Evolutionary conservation across 257 asterid species (phyloP), one percentile per base, ranked within the genome.

Genomic region (Schizonepeta tenuifolia): DNA sequence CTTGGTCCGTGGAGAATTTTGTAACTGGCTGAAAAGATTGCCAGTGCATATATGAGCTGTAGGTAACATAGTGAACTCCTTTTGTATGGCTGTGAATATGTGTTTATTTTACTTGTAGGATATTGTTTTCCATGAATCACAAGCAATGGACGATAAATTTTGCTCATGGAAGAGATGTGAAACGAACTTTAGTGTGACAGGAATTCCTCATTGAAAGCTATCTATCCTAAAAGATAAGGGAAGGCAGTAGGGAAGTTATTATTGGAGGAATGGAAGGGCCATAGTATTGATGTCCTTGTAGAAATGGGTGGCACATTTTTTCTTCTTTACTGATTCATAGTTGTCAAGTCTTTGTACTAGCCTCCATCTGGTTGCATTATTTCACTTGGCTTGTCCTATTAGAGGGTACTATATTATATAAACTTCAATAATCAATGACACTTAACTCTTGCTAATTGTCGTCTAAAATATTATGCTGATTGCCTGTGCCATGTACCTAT

Each of bases 201-300:
- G 75, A 59, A 40, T 51, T 61, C 69, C 69, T 72, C 56, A 50
- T 63, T 71, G 68, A 67, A 65, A 82, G 71, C 56, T 28, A 51
- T 70, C 15, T 53, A 78, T 79, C 77, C 75, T 74, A 73, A 79
- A 75, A 75, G 90, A 89, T 82, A 80, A 82, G 89, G 85, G 72
- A 76, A 70, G 72, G 73, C 38, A 59, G 82, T 43, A 70, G 94
- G 73, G 67, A 70, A 77, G 70, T 74, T 71, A 82, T 83, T 75
- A 75, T 69, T 77, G 80, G 71, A 73, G 71, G 80, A 82, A 46
- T 28, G 65, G 64, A 67, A 76, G 79, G 86, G 81, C 80, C 87
- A 82, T 63, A 43, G 65, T 61, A 49, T 76, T 72, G 80, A 77
- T 83, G 85, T 73, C 87, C 69, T 72, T 58, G 67, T 82, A 57